A percentile compares a stretch with the other conserved stretches of the same genome.
Evolutionary conservation across 208 protist species (phyloP).

Genomic region (Leishmania mexicana): DNA sequence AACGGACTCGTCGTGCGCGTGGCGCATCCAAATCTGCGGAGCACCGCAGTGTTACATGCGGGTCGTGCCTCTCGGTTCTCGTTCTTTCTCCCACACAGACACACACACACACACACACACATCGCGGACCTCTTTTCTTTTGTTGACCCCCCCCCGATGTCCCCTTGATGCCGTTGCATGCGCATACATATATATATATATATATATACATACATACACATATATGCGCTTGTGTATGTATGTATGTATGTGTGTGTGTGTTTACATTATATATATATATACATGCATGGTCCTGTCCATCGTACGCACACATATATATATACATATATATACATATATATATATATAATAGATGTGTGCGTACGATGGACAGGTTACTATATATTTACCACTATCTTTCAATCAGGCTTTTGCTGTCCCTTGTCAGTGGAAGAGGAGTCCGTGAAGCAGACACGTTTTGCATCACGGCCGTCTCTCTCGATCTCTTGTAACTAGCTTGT

Average conservation of each 20-base stretch:
- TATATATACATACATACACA: not conserved
- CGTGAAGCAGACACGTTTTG: not conserved
- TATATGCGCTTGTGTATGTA: not conserved
- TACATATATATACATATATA: too few species aligned
- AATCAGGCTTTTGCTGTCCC: not conserved
- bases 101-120: not conserved
- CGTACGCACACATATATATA: too few species aligned
- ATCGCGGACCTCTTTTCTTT: not conserved
- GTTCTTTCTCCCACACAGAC: not conserved
- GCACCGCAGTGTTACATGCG: not conserved
- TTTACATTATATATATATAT: not conserved
- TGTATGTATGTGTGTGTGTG: constrained; percentile 17
- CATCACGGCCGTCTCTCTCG: not conserved
- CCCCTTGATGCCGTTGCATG: not conserved
- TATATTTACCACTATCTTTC: too few species aligned
- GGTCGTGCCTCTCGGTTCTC: too few species aligned
- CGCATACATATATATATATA: not conserved
- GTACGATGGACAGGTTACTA: too few species aligned
- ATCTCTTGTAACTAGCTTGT: too few species aligned
- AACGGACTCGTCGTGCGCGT: not conserved
- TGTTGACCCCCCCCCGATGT: not conserved
- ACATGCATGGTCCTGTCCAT: too few species aligned
- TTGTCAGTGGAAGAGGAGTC: not conserved
- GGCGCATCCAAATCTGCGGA: not conserved
- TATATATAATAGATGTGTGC: too few species aligned